Base-by-base conservation (phyloP, 2,329 filamentous ascomycete species). In the Diaporthe vexans region DNA sequence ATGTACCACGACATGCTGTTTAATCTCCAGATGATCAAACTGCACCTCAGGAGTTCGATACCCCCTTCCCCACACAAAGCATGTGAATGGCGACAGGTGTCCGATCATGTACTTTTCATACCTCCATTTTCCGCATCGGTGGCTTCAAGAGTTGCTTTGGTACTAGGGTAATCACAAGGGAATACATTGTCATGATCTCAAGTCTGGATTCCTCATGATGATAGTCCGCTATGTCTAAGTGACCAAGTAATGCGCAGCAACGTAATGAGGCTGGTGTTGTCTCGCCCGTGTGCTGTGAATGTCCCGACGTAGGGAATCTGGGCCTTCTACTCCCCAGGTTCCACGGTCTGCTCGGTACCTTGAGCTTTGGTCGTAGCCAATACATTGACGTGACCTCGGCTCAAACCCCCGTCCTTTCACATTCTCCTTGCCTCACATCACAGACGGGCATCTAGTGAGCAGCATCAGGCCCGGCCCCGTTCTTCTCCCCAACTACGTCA, bases 401-500 rank as follows among this genome's bases (percentile, higher is more conserved):
- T 15, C 48, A 52, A 26, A 37, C 13, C 37, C n/a, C 1, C n/a
- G 35, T 17, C 35, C 46, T n/a, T 19, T 46, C 68, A 52, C 26
- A 63, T 67, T 40, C 54, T 67, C 33, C 58, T 15, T 72, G 68
- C 48, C 61, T 75, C 69, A 87, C 33, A 37, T 7, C 13, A 76
- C 86, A 83, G n/a, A 26, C 52, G 11, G 3, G 9, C n/a, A 19
- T 2, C 29, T 68, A 76, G 59, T 76, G 75, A n/a, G 74, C 80
- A 71, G 83, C 83, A 71, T 86, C 86, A 1, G 88, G 88, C 0
- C 87, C 88, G 4, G 86, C 84, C 19, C 83, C 85, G 76, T 91
- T 91, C 77, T 83, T 88, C 82, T 91, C 89, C 19, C 89, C 89
- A 57, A 91, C 89, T 91, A 71, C 35, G 65, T 26, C 29, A 40